Evolutionary conservation across 2,329 filamentous ascomycete species (phyloP), one percentile per base, ranked within the genome.

Genomic region (Davidsoniella australis): DNA sequence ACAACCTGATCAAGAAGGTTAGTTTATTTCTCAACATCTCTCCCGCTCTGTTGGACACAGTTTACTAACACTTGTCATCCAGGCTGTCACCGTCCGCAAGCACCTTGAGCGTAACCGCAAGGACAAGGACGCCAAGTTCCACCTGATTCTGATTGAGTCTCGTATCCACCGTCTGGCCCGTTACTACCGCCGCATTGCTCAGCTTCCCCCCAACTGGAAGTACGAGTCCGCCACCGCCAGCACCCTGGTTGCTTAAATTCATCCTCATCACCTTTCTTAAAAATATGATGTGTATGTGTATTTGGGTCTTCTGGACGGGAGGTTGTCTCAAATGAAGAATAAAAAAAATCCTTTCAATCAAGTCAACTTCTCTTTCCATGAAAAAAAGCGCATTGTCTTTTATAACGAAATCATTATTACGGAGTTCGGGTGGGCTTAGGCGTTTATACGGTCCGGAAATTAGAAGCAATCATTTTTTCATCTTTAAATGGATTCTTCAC

Each of bases 1-100:
- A 96, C 83, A 94, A 94, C 85, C 78, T 96, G 70, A 96, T 96
- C 85, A 95, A 95, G 85, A 98, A 98, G 87, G 89, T 93, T 67
- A 54, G 63, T 49, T 44, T 33, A 39, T 20, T 9, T 23, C 41
- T 44, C 16, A 12, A 14, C 5, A 33, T 5, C 23, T 26, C 16
- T 16, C 7, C 8, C 14, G 42, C 20, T 5, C 20, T 2, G n/a
- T 23, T 36, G 9, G 4, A 5, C 6, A 4, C 18, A 4, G 5
- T 23, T 24, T 29, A 10, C 26, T 29, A 38, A 45, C 47, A 43
- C 43, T 33, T 12, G 64, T 63, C 58, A 49, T 39, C 55, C 60
- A 91, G 87, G 88, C 88, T 62, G 88, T 95, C 63, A 83, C 88
- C 67, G 91, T 98, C 75, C 89, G 91, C 76, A 98, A 98, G 85